Conservation (phyloP, 2,329 filamentous ascomycete genomes). For the Chaetomiaceae sp. region DNA sequence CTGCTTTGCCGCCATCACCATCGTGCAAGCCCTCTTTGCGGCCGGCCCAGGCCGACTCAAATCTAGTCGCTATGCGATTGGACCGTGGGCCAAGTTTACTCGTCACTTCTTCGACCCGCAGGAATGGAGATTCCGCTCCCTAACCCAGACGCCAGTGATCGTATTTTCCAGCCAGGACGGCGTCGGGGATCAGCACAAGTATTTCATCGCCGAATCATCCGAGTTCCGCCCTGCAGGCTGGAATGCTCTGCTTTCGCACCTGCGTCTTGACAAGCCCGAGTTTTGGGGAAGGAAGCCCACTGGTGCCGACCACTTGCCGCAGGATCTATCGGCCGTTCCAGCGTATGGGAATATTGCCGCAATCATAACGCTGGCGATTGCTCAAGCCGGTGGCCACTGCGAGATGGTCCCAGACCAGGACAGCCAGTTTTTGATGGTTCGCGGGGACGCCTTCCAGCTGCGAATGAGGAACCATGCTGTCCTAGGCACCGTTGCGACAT, state of each 20-base stretch:
- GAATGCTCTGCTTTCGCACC: background rate
- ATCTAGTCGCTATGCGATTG: conserved; percentile 5
- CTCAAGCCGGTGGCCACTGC: background rate
- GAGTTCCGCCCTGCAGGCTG: background rate
- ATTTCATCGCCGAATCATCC: background rate
- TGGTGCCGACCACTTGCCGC: background rate
- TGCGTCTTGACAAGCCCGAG: background rate
- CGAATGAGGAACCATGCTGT: background rate
- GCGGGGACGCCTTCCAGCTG: background rate
- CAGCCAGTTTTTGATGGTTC: background rate
- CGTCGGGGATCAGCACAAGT: background rate
- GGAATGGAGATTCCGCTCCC: background rate
- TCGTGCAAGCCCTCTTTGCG: conserved; percentile 3
- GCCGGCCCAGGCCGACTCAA: conserved; percentile 3
- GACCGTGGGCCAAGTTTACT: conserved; percentile 5
- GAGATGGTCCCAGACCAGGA: background rate
- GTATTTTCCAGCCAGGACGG: background rate
- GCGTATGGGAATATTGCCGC: background rate
- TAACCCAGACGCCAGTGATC: background rate
- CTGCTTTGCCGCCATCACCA: conserved; percentile 1
- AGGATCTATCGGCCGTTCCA: background rate
- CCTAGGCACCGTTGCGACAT: background rate
- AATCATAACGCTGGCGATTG: background rate
- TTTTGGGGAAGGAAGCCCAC: background rate
- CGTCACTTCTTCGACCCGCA: background rate